Conservation (phyloP, 345 rosid species). For the Corchorus olitorius region DNA sequence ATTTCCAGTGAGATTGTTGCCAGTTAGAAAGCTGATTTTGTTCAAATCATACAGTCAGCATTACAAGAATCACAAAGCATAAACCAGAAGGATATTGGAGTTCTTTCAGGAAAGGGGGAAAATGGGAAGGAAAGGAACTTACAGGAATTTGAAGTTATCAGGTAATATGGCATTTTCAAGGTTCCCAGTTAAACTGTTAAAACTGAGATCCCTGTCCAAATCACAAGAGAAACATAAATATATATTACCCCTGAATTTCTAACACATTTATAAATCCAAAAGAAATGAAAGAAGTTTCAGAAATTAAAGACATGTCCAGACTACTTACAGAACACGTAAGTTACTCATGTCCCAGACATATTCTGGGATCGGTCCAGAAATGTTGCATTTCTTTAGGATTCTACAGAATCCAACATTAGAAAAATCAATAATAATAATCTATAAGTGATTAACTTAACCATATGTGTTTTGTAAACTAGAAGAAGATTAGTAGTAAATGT, state of each 20-base stretch:
- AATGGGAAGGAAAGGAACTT: background rate
- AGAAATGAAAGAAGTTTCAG: background rate
- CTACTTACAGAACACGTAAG: conserved; percentile 33
- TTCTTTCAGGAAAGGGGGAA: background rate
- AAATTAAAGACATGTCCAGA: background rate
- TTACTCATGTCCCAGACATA: conserved; percentile 33
- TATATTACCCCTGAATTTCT: background rate
- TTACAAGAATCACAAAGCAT: background rate
- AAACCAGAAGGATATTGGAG: background rate
- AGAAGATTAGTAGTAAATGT: background rate
- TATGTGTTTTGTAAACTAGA: background rate
- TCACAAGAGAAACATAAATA: background rate
- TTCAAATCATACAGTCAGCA: background rate
- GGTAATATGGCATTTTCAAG: conserved; percentile 19
- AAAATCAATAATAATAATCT: background rate
- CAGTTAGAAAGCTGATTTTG: conserved; percentile 28
- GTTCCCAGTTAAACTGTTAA: conserved; percentile 24
- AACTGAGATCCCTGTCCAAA: conserved; percentile 38
- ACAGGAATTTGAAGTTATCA: conserved; percentile 19
- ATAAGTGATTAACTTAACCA: background rate
- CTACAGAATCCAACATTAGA: conserved; percentile 22
- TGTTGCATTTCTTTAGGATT: conserved; percentile 37
- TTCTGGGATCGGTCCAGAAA: conserved; percentile 35
- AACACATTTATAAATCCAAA: background rate
- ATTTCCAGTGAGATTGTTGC: conserved; percentile 31